These are phyloP conservation scores for Debaryomyces hansenii DNA, from an alignment of 805 yeast species.

Conservation along the genomic window DNA sequence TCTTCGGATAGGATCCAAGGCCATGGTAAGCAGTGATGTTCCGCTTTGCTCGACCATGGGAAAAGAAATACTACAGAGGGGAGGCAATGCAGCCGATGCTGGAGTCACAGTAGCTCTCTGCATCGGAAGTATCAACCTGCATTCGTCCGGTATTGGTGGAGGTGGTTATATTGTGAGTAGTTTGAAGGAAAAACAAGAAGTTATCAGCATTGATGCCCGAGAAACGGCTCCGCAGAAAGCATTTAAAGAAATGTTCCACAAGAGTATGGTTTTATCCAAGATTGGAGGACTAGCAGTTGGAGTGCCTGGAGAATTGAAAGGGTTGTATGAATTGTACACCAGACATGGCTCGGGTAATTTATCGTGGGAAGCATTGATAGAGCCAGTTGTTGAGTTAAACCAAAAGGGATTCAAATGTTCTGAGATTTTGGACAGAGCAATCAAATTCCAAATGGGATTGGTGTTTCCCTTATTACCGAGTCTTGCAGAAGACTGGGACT, in stretches of 20 bases:
- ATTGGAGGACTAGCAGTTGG: conserved; percentile 88
- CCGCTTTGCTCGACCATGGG: conserved; percentile 66
- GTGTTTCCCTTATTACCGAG: conserved; percentile 27
- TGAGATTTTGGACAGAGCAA: conserved; percentile 28
- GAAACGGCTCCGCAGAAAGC: conserved; percentile 79
- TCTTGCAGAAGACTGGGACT: conserved; percentile 53
- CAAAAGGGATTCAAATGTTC: conserved; percentile 57
- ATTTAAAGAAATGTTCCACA: conserved; percentile 61
- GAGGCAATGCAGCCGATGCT: conserved; percentile 92
- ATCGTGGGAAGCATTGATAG: conserved; percentile 69
- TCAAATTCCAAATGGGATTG: conserved; percentile 28
- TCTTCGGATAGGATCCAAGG: conserved; percentile 43
- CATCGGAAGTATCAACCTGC: conserved; percentile 79
- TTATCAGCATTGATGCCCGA: conserved; percentile 76
- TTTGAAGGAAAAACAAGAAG: conserved; percentile 33
- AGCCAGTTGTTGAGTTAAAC: conserved; percentile 72
- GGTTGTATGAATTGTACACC: conserved; percentile 61
- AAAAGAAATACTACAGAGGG: conserved; percentile 47
- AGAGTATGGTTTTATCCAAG: conserved; percentile 50
- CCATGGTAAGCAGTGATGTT: conserved; percentile 70
- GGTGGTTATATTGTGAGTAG: conserved; percentile 68
- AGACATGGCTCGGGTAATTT: conserved; percentile 70
- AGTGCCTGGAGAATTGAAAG: conserved; percentile 89
- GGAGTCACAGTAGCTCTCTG: conserved; percentile 87
- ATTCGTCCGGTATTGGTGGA: conserved; percentile 90